Conservation (phyloP, 2,329 filamentous ascomycete genomes). For the Exophiala viscosa region DNA sequence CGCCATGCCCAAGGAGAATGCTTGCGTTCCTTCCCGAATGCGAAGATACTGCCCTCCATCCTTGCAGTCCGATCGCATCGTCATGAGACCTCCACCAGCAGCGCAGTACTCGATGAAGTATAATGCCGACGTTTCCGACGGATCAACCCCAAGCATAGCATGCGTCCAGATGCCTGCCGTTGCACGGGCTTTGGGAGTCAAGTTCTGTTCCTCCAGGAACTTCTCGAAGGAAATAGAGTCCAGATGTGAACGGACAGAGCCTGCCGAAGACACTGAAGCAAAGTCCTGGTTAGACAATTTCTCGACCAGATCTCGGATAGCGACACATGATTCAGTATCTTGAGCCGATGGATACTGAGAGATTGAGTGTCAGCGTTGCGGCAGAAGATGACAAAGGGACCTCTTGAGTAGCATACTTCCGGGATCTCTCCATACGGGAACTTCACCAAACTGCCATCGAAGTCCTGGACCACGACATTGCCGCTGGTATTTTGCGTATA, state of each 20-base stretch:
- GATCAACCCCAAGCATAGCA: conserved; percentile 51
- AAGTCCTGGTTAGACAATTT: conserved; percentile 8
- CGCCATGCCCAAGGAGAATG: conserved; percentile 39
- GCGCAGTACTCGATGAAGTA: conserved; percentile 57
- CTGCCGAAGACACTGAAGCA: conserved; percentile 20
- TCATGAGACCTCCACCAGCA: conserved; percentile 49
- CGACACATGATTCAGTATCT: conserved; percentile 20
- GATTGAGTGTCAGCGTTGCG: not conserved
- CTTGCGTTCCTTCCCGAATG: conserved; percentile 47
- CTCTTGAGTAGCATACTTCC: not conserved
- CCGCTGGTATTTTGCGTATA: conserved; percentile 34
- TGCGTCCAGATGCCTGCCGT: conserved; percentile 38
- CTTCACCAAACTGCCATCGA: conserved; percentile 27
- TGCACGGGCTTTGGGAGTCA: conserved; percentile 22
- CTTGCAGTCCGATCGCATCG: conserved; percentile 52
- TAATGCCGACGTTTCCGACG: conserved; percentile 48
- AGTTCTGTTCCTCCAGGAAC: conserved; percentile 34
- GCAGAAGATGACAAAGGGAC: not conserved
- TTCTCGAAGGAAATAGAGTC: conserved; percentile 40
- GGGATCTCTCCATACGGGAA: conserved; percentile 36
- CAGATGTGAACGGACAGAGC: conserved; percentile 25
- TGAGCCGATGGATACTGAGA: conserved; percentile 13
- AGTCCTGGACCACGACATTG: conserved; percentile 32
- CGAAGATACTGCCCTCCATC: conserved; percentile 54
- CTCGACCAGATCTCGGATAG: conserved; percentile 21